These are phyloP conservation scores for Globisporangium radiosum DNA, from an alignment of 352 stramenopile species.

Conservation along the genomic window DNA sequence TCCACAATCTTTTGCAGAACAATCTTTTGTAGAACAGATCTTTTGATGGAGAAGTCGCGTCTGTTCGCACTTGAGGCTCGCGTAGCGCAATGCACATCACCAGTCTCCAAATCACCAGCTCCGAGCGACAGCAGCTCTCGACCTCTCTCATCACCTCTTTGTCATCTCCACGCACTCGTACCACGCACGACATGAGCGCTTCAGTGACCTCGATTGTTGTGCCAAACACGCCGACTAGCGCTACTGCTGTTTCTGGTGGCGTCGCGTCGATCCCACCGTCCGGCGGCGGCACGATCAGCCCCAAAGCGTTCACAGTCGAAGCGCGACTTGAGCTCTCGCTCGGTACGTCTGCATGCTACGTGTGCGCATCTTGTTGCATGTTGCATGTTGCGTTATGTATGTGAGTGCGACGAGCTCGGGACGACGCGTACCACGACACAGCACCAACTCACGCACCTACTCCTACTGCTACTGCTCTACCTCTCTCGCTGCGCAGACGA, in stretches of 20 bases:
- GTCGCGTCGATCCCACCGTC: constrained; percentile 2
- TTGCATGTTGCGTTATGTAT: background rate
- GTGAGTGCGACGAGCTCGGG: background rate
- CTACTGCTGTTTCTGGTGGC: background rate
- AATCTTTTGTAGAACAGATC: background rate
- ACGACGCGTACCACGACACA: background rate
- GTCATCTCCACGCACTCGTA: background rate
- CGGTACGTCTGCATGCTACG: constrained; percentile 13
- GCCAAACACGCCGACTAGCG: constrained; percentile 1
- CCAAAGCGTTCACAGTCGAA: constrained; percentile 18
- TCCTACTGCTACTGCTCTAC: background rate
- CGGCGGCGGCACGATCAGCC: constrained; percentile 7
- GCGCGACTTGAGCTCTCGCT: constrained; percentile 37
- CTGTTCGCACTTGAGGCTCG: no score
- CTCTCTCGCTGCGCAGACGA: constrained; percentile 24
- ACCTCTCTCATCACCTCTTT: background rate
- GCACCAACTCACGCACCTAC: background rate
- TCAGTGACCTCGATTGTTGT: constrained; percentile 4
- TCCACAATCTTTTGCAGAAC: constrained; percentile 1
- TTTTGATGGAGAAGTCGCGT: no score
- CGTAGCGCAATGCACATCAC: no score
- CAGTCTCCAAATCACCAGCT: background rate
- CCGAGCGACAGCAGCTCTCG: background rate
- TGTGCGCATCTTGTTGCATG: background rate
- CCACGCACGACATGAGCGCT: constrained; percentile 4